Percentiles rank a stretch among this genome's conserved stretches.
Evolutionary conservation across 2,329 filamentous ascomycete genomes (phyloP).

Genomic region (Dactylellina drechsleri): DNA sequence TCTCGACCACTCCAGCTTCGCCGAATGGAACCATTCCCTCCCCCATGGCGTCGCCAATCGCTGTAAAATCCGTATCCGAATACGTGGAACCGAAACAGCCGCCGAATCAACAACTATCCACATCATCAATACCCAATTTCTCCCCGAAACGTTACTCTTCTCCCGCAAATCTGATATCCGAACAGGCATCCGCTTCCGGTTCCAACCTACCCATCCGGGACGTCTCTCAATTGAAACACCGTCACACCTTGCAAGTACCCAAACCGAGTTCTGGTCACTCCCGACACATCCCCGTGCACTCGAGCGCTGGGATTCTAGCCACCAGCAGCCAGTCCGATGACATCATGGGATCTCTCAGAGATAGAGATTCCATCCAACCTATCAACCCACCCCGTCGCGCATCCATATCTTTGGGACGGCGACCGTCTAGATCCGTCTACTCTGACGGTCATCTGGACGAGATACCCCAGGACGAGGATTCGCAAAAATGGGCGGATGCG

Average conservation of each 20-base stretch:
- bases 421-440: constrained; percentile 83
- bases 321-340: constrained; percentile 54
- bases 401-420: constrained; percentile 83
- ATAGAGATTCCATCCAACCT: constrained; percentile 81
- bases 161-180: constrained; percentile 32
- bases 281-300: constrained; percentile 36
- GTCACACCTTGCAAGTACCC: constrained; percentile 58
- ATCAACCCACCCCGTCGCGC: constrained; percentile 70
- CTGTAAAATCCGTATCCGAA: not conserved
- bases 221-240: constrained; percentile 50
- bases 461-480: constrained; percentile 85
- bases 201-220: constrained; percentile 3
- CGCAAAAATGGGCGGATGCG: constrained; percentile 88
- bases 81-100: constrained; percentile 16
- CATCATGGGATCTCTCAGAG: constrained; percentile 72
- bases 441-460: constrained; percentile 88
- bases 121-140: constrained; percentile 33
- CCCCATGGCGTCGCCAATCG: not conserved
- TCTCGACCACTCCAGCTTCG: constrained; percentile 41
- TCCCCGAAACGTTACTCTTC: constrained; percentile 49
- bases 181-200: constrained; percentile 6
- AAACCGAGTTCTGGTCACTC: constrained; percentile 42
- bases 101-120: constrained; percentile 17
- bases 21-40: constrained; percentile 29
- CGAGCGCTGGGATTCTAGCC: constrained; percentile 44